Conservation (phyloP, 169 alveolate species). For the Babesia ovis region DNA sequence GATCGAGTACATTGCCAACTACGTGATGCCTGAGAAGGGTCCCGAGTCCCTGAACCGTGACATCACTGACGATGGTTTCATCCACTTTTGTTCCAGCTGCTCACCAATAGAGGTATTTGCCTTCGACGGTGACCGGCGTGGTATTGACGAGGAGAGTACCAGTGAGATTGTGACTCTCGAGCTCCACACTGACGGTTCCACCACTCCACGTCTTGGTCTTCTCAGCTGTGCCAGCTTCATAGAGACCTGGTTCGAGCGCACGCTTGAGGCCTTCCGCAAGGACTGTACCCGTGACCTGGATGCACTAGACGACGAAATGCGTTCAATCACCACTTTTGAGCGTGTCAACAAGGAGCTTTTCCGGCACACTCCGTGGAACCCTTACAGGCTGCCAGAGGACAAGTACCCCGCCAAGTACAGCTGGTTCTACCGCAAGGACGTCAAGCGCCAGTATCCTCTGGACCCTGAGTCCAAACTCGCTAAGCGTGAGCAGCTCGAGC, state of each 20-base stretch:
- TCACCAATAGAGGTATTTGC: conserved; percentile 81
- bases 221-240: conserved; percentile 75
- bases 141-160: conserved; percentile 76
- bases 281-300: conserved; percentile 69
- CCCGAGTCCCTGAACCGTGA: conserved; percentile 82
- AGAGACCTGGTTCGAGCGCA: conserved; percentile 67
- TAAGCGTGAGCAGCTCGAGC: conserved; percentile 70
- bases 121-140: conserved; percentile 82
- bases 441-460: conserved; percentile 79
- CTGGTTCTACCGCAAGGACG: conserved; percentile 82
- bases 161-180: conserved; percentile 84
- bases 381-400: conserved; percentile 75
- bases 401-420: conserved; percentile 67
- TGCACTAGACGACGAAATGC: conserved; percentile 70
- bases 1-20: conserved; percentile 80
- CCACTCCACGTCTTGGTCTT: conserved; percentile 81
- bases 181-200: conserved; percentile 85
- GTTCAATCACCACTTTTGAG: conserved; percentile 65
- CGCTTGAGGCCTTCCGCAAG: conserved; percentile 73
- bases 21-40: conserved; percentile 84
- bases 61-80: conserved; percentile 81
- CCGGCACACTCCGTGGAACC: conserved; percentile 86
- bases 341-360: conserved; percentile 78
- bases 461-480: conserved; percentile 80
- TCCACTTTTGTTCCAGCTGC: conserved; percentile 79